Evolutionary conservation across 192 early-diverging fungal species (phyloP).

Genomic region (Coemansia sp.): DNA sequence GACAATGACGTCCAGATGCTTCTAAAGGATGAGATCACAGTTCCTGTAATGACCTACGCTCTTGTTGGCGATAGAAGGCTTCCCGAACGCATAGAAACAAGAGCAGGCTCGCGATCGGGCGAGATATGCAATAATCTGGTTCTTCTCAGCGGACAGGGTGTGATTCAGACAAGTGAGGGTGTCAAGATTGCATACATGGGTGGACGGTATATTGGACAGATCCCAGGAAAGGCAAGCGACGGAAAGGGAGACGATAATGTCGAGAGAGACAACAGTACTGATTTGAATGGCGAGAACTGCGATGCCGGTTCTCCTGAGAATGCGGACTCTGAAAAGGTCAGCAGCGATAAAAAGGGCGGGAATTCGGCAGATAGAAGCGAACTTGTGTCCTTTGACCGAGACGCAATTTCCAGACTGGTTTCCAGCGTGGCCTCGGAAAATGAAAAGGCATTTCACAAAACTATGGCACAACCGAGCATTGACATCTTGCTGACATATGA

Average conservation of each 20-base stretch:
- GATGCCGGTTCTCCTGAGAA: not conserved
- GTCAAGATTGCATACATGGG: conserved; percentile 51
- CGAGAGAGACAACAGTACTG: not conserved
- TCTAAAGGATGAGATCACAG: conserved; percentile 59
- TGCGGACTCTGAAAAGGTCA: not conserved
- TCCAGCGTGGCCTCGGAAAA: conserved; percentile 36
- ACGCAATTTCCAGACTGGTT: conserved; percentile 23
- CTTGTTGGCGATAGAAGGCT: conserved; percentile 66
- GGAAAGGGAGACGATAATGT: not conserved
- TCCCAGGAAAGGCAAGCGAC: not conserved
- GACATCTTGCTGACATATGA: conserved; percentile 85
- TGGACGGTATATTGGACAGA: conserved; percentile 27
- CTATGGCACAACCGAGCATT: conserved; percentile 40
- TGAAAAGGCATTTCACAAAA: conserved; percentile 35
- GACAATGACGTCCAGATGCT: conserved; percentile 53
- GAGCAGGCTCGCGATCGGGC: conserved; percentile 59
- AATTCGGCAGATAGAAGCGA: not conserved
- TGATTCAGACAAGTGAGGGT: conserved; percentile 52
- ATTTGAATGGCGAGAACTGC: not conserved
- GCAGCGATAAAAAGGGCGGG: not conserved
- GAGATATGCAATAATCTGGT: conserved; percentile 77
- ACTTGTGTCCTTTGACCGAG: conserved; percentile 22
- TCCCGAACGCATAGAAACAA: conserved; percentile 58
- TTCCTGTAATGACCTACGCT: conserved; percentile 76
- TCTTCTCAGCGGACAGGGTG: conserved; percentile 61